Conservation (phyloP, 352 stramenopile species). For the Globisporangium abappressorium region DNA sequence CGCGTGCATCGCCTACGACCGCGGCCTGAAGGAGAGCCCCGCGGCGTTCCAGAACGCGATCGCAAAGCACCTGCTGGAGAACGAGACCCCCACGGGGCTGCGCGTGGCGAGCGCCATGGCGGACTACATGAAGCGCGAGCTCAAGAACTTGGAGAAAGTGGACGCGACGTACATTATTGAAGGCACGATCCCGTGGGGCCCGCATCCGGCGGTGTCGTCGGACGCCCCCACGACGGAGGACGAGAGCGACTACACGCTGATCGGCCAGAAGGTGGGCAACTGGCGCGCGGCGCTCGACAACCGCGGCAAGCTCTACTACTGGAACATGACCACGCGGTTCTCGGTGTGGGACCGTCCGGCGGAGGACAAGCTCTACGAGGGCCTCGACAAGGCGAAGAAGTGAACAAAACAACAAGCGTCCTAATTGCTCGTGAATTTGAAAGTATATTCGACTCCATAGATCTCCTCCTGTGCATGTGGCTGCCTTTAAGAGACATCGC, state of each 20-base stretch:
- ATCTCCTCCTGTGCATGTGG: not conserved
- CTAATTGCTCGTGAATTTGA: slow-evolving; percentile 14
- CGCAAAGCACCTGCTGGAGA: slow-evolving; percentile 72
- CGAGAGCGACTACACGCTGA: slow-evolving; percentile 66
- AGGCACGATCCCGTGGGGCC: slow-evolving; percentile 74
- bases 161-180: slow-evolving; percentile 65
- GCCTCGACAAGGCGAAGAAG: slow-evolving; percentile 23
- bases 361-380: slow-evolving; percentile 53
- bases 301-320: slow-evolving; percentile 86
- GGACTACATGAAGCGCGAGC: slow-evolving; percentile 75
- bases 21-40: slow-evolving; percentile 64
- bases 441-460: slow-evolving; percentile 10
- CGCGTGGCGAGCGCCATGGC: slow-evolving; percentile 56
- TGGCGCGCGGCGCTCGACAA: slow-evolving; percentile 84
- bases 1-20: slow-evolving; percentile 94
- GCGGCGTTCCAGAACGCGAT: slow-evolving; percentile 55
- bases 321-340: slow-evolving; percentile 82
- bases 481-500: not conserved
- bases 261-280: slow-evolving; percentile 81
- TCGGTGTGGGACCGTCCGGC: slow-evolving; percentile 77
- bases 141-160: slow-evolving; percentile 80
- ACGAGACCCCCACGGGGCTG: slow-evolving; percentile 55
- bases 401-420: not conserved
- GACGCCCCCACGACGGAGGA: slow-evolving; percentile 21
- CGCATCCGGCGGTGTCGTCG: slow-evolving; percentile 22